A percentile compares a stretch with the other conserved stretches of the same genome.
Evolutionary conservation across 2,329 filamentous ascomycete species (phyloP).

Genomic region (Whalleya microplaca): DNA sequence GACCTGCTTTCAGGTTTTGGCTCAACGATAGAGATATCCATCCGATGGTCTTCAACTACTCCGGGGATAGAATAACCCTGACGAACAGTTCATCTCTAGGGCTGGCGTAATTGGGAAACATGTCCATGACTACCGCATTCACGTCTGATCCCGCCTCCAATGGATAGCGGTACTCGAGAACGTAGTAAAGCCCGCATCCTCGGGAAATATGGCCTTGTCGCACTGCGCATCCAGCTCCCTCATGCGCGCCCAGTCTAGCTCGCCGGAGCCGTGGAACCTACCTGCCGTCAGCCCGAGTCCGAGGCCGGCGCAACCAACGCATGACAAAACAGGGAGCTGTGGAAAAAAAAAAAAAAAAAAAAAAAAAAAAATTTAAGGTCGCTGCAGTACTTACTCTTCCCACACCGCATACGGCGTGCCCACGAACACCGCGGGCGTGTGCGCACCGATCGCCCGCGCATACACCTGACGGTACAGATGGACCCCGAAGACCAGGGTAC

Average conservation of each 20-base stretch:
- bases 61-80: no score
- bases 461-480: slow-evolving; percentile 63
- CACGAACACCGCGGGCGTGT: slow-evolving; percentile 58
- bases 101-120: not conserved
- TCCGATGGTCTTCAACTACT: no score
- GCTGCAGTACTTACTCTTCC: slow-evolving; percentile 48
- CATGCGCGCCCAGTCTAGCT: slow-evolving; percentile 37
- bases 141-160: slow-evolving; percentile 34
- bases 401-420: slow-evolving; percentile 58
- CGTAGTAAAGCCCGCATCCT: slow-evolving; percentile 41
- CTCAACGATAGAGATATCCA: no score
- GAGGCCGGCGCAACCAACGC: not conserved
- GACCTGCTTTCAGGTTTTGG: no score
- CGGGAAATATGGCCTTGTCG: slow-evolving; percentile 41
- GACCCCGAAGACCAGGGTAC: slow-evolving; percentile 63
- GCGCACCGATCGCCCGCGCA: slow-evolving; percentile 49
- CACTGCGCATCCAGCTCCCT: slow-evolving; percentile 39
- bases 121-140: not conserved
- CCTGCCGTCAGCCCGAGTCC: slow-evolving; percentile 1
- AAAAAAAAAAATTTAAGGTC: not conserved
- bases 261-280: slow-evolving; percentile 15
- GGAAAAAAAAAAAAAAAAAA: not conserved
- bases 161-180: slow-evolving; percentile 49
- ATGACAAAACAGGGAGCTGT: no score
- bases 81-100: no score